Evolutionary conservation across 2,329 filamentous ascomycete species (phyloP).

Genomic region (Aspergillus niger): DNA sequence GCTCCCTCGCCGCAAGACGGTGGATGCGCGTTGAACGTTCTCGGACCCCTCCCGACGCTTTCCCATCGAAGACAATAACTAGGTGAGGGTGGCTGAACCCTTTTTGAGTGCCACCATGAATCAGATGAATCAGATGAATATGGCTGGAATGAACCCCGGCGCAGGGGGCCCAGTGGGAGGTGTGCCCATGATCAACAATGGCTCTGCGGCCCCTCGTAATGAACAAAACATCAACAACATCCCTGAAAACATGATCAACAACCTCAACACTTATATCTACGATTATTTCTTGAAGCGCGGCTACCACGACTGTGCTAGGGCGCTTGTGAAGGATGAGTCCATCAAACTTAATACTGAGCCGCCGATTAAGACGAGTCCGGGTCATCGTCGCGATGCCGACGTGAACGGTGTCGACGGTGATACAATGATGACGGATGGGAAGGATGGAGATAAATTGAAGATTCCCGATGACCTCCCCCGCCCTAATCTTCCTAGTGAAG

Average conservation of each 20-base stretch:
- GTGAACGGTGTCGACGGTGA: conserved; percentile 74
- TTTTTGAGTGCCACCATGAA: conserved; percentile 50
- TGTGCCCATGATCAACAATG: conserved; percentile 58
- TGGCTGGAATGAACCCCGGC: conserved; percentile 59
- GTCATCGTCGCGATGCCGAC: conserved; percentile 66
- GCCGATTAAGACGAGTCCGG: conserved; percentile 68
- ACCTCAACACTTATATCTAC: conserved; percentile 68
- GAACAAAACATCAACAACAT: conserved; percentile 42
- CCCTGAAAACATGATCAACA: conserved; percentile 42
- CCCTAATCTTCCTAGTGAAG: conserved; percentile 58
- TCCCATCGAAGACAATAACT: conserved; percentile 29
- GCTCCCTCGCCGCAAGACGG: conserved; percentile 27
- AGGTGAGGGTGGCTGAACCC: conserved; percentile 40
- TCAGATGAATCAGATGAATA: conserved; percentile 60
- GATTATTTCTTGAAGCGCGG: conserved; percentile 79
- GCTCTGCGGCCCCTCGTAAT: conserved; percentile 47
- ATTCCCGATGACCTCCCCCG: conserved; percentile 76
- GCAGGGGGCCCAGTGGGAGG: conserved; percentile 59
- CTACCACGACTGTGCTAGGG: conserved; percentile 80
- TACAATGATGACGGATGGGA: conserved; percentile 78
- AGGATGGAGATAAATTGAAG: conserved; percentile 74
- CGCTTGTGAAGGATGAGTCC: conserved; percentile 65
- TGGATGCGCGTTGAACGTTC: conserved; percentile 36
- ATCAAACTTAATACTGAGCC: conserved; percentile 58
- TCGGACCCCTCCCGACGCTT: conserved; percentile 22